Percentiles rank a stretch among this genome's conserved stretches.
These are phyloP conservation scores for Annona cherimola DNA, from an alignment of 164 flowering plant genomes.

Conservation along the genomic window DNA sequence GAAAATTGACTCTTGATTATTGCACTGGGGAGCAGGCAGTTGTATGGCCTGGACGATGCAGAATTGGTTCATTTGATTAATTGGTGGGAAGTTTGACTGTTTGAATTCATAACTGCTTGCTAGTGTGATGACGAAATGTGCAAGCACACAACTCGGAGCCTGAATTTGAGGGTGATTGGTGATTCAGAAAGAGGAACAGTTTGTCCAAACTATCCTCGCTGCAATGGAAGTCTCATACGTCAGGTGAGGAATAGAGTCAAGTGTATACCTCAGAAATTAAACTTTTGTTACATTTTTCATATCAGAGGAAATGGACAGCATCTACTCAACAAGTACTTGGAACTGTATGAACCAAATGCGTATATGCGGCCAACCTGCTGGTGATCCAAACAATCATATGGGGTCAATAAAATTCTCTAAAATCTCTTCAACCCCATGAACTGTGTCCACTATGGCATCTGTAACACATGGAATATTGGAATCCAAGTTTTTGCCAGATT, in stretches of 20 bases:
- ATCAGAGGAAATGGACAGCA: not conserved
- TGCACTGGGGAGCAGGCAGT: too few species aligned
- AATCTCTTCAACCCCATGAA: too few species aligned
- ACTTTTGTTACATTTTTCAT: not conserved
- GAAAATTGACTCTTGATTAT: not conserved
- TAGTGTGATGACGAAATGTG: constrained; percentile 99
- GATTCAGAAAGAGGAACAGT: constrained; percentile 83
- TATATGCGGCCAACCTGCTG: not conserved
- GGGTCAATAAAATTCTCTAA: not conserved
- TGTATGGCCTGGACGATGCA: too few species aligned
- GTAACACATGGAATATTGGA: too few species aligned
- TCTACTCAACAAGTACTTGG: not conserved
- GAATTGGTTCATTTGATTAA: too few species aligned
- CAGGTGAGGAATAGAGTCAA: constrained; percentile 39
- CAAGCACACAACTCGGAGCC: constrained; percentile 67
- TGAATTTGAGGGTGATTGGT: constrained; percentile 68
- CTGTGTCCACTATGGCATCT: too few species aligned
- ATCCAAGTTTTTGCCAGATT: not conserved
- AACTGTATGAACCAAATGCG: too few species aligned
- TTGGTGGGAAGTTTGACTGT: not conserved
- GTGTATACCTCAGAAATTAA: not conserved
- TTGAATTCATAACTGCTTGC: constrained; percentile 1
- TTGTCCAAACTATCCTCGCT: constrained; percentile 91
- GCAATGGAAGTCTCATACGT: constrained; percentile 77
- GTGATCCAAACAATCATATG: not conserved